Evolutionary conservation across 1,139 yeast genomes (phyloP), one percentile per base, ranked within the genome.

Genomic region (Lodderomyces jiufengensis): DNA sequence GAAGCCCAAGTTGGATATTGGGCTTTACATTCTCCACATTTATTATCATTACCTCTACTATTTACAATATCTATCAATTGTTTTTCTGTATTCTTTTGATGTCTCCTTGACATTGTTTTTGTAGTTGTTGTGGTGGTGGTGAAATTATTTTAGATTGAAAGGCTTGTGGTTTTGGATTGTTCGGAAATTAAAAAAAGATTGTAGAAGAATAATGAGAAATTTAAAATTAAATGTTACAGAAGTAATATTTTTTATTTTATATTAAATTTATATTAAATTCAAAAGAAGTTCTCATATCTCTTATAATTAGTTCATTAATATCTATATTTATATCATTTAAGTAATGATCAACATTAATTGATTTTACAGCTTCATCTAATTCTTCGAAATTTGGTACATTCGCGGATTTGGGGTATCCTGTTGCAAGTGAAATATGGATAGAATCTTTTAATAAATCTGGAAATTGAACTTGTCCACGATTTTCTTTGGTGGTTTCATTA

Each of bases 11-110:
- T 83, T 4, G 92, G 92, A 54, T 73, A 78, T 3, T 70, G 54
- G 1, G 77, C 62, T 2, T 74, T 73, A 61, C 92, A 84, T 51
- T 84, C 94, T 30, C 86, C 92, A 57, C 94, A 84, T 50, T 68
- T 75, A 56, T 83, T 84, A 34, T 62, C 66, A 46, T 70, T 70
- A 31, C 48, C 57, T 11, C 63, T 51, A 36, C 51, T 52, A 45
- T 70, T 70, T 45, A 70, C 64, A 20, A 70, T 48, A 23, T 69
- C 75, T 24, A 71, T 63, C 50, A 73, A 59, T 52, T 68, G 69
- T 34, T 53, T 59, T 42, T 70, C 76, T 11, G 59, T 50, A 10
- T 39, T 35, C 34, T 43, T 44, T 18, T 40, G 41, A n/a, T 43
- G 36, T 22, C 37, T 41, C 27, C 28, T 39, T 16, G 43, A 36